Percentiles rank a stretch among this genome's conserved stretches.
These are phyloP conservation scores for Euryodendron excelsum DNA, from an alignment of 148 eudicot species.

Conservation along the genomic window DNA sequence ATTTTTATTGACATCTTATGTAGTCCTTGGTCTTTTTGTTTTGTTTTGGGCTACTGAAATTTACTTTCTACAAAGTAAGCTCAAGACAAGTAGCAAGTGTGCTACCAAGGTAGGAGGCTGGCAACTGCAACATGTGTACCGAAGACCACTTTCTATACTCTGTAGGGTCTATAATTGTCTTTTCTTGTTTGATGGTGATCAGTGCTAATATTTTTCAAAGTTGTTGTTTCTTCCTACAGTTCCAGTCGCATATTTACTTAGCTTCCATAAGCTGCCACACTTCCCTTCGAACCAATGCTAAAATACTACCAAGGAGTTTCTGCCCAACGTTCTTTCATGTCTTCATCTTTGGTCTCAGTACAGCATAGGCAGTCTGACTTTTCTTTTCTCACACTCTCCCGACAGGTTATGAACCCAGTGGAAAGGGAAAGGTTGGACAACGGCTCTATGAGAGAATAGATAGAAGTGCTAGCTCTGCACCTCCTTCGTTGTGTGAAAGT, in stretches of 20 bases:
- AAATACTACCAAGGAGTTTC: not conserved
- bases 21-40: not conserved
- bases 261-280: not conserved
- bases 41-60: not conserved
- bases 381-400: not conserved
- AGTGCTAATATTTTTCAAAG: too few species aligned
- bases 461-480: not conserved
- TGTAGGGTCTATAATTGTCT: too few species aligned
- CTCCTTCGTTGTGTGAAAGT: not conserved
- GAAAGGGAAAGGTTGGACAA: not conserved
- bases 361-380: not conserved
- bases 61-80: not conserved
- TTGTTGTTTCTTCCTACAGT: not conserved
- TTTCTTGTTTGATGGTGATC: too few species aligned
- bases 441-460: not conserved
- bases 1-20: not conserved
- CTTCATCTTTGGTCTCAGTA: not conserved
- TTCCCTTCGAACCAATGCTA: not conserved
- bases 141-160: too few species aligned
- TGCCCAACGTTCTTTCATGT: not conserved
- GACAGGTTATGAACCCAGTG: not conserved
- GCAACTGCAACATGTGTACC: not conserved
- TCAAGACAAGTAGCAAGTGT: not conserved
- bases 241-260: not conserved
- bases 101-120: not conserved